Evolutionary conservation across 148 eudicot genomes (phyloP).

Genomic region (Limonium bicolor): DNA sequence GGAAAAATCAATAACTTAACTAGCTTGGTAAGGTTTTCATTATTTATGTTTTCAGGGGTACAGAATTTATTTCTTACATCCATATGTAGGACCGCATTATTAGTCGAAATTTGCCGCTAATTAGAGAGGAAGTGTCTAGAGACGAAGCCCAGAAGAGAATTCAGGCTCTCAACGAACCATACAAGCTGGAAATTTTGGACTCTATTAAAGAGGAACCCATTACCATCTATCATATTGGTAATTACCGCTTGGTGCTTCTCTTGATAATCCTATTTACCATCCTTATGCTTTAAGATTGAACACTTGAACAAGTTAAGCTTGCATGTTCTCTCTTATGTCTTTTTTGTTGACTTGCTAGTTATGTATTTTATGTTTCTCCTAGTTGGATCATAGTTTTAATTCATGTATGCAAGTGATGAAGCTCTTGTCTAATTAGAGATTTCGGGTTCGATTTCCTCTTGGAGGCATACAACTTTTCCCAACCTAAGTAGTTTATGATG

Average conservation of each 20-base stretch:
- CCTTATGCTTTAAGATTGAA: no score
- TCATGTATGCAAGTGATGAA: no score
- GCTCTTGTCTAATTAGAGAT: no score
- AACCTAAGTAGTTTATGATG: no score
- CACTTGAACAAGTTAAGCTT: no score
- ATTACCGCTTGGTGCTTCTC: no score
- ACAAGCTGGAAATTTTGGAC: conserved; percentile 80
- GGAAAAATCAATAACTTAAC: conserved; percentile 16
- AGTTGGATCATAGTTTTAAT: no score
- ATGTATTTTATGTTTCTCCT: no score
- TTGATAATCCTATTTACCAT: conserved; percentile 3
- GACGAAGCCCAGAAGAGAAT: conserved; percentile 87
- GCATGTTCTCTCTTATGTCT: no score
- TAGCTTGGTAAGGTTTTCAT: conserved; percentile 29
- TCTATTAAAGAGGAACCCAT: conserved; percentile 88
- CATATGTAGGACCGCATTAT: conserved; percentile 97
- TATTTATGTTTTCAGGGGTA: conserved; percentile 44
- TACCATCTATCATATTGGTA: conserved; percentile 94
- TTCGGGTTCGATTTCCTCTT: no score
- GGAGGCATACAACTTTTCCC: no score
- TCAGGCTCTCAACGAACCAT: conserved; percentile 70
- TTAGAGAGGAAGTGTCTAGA: conserved; percentile 92
- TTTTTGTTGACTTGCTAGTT: no score
- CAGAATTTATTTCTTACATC: conserved; percentile 60
- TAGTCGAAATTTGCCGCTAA: conserved; percentile 67